These are phyloP conservation scores for Shiraia sp. DNA, from an alignment of 2,329 filamentous ascomycete species.

Conservation along the genomic window DNA sequence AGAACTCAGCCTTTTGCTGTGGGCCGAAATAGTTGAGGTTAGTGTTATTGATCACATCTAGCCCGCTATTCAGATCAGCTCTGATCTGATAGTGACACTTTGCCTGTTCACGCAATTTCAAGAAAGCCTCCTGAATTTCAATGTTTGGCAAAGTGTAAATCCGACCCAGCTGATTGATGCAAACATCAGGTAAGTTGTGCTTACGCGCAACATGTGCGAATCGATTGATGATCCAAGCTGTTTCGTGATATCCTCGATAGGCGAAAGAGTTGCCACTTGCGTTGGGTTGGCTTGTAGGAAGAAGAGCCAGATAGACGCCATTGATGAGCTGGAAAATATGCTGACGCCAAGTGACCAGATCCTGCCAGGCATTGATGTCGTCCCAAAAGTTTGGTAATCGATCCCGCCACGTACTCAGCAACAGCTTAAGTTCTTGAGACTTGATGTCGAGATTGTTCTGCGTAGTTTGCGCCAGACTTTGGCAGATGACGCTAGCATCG, in stretches of 20 bases:
- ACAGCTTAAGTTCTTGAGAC: conserved; percentile 90
- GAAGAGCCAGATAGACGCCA: conserved; percentile 81
- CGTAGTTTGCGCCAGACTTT: conserved; percentile 83
- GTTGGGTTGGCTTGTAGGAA: conserved; percentile 75
- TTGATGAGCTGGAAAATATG: conserved; percentile 99
- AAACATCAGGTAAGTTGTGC: conserved; percentile 94
- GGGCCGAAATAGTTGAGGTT: conserved; percentile 98
- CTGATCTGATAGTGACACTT: conserved; percentile 98
- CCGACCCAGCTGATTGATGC: conserved; percentile 92
- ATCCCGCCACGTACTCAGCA: conserved; percentile 94
- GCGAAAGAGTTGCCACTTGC: conserved; percentile 90
- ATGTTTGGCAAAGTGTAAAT: conserved; percentile 99
- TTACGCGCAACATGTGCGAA: conserved; percentile 98
- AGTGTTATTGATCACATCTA: conserved; percentile 99
- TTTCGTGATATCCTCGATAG: conserved; percentile 97
- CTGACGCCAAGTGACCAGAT: conserved; percentile 98
- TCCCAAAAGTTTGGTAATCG: conserved; percentile 97
- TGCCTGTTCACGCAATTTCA: conserved; percentile 97
- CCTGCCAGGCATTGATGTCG: conserved; percentile 99
- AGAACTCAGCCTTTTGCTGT: conserved; percentile 97
- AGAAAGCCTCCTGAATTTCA: conserved; percentile 97
- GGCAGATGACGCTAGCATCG: conserved; percentile 94
- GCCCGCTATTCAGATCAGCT: conserved; percentile 83
- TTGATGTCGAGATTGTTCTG: conserved; percentile 87
- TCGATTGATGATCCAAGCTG: conserved; percentile 98